These are phyloP conservation scores for Ogataea ganodermae DNA, from an alignment of 805 yeast species.

Conservation along the genomic window DNA sequence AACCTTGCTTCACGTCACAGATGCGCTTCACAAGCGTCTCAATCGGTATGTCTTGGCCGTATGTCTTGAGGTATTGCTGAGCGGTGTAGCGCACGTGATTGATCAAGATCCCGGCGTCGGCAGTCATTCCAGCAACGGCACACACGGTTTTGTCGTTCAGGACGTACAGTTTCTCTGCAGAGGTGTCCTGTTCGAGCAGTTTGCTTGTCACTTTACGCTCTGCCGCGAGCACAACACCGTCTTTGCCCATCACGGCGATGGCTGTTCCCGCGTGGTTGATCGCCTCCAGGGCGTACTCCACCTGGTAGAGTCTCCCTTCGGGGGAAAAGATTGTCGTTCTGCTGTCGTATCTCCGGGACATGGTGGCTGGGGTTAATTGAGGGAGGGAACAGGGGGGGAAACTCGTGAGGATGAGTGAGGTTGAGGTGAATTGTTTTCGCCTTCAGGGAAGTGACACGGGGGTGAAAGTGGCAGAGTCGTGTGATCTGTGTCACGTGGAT, in stretches of 20 bases:
- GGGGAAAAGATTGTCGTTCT: slow-evolving; percentile 99
- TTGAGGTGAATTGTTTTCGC: not conserved
- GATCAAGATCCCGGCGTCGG: slow-evolving; percentile 91
- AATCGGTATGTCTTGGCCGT: slow-evolving; percentile 92
- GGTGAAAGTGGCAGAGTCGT: not conserved
- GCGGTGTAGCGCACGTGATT: slow-evolving; percentile 84
- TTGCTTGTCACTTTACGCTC: slow-evolving; percentile 94
- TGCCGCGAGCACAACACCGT: slow-evolving; percentile 94
- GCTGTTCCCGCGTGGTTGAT: slow-evolving; percentile 84
- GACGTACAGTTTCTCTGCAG: slow-evolving; percentile 88
- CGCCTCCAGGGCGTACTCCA: slow-evolving; percentile 86
- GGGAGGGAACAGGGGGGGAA: not conserved
- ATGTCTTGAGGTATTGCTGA: slow-evolving; percentile 80
- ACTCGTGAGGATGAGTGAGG: not conserved
- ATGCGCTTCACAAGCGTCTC: slow-evolving; percentile 84
- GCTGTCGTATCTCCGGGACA: slow-evolving; percentile 98
- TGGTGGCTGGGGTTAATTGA: slow-evolving; percentile 19
- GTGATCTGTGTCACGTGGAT: not conserved
- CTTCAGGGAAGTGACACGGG: not conserved
- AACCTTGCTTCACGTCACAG: slow-evolving; percentile 95
- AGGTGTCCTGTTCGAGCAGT: slow-evolving; percentile 88
- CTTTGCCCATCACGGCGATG: slow-evolving; percentile 71
- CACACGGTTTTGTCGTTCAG: slow-evolving; percentile 71
- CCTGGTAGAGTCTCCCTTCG: slow-evolving; percentile 96
- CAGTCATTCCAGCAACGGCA: slow-evolving; percentile 98